phyloP scores from a whole-genome alignment of 768 basidiomycete species.

The Lentinula guzmanii region DNA sequence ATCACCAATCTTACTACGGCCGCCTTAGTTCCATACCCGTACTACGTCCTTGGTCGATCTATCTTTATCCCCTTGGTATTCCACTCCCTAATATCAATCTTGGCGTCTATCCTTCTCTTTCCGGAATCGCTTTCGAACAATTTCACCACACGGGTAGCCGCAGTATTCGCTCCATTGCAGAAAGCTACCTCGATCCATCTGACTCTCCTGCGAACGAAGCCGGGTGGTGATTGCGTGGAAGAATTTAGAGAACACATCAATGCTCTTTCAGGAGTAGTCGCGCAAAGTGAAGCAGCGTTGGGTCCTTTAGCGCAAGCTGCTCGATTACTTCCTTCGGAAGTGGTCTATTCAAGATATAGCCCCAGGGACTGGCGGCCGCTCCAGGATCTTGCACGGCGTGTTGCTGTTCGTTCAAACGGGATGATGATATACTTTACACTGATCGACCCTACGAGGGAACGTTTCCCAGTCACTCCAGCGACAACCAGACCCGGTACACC shows the following conservation, averaged over 20 bases:
- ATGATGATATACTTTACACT: slow-evolving; percentile 55
- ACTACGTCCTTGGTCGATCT: slow-evolving; percentile 47
- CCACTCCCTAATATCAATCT: slow-evolving; percentile 52
- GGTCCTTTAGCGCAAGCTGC: slow-evolving; percentile 45
- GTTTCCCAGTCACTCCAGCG: slow-evolving; percentile 45
- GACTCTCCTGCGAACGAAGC: slow-evolving; percentile 34
- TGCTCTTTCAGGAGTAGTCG: slow-evolving; percentile 23
- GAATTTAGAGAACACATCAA: slow-evolving; percentile 28
- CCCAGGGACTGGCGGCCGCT: slow-evolving; percentile 50
- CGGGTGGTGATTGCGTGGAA: slow-evolving; percentile 22
- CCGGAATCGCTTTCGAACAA: slow-evolving; percentile 56
- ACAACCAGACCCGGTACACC: slow-evolving; percentile 31
- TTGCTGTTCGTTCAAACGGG: slow-evolving; percentile 56
- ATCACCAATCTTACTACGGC: slow-evolving; percentile 34
- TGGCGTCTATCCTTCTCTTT: slow-evolving; percentile 50
- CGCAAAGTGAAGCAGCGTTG: slow-evolving; percentile 42
- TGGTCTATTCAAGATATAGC: slow-evolving; percentile 54
- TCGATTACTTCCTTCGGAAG: slow-evolving; percentile 50
- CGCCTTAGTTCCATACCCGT: slow-evolving; percentile 58
- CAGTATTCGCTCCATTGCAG: slow-evolving; percentile 42
- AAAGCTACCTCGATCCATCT: slow-evolving; percentile 40
- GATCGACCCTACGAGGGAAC: slow-evolving; percentile 57
- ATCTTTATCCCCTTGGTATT: slow-evolving; percentile 55
- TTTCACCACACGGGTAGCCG: slow-evolving; percentile 46
- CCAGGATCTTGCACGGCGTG: slow-evolving; percentile 40